These are phyloP conservation scores for Coccinonectria pachysandricola DNA, from an alignment of 2,329 filamentous ascomycete species.

Conservation along the genomic window DNA sequence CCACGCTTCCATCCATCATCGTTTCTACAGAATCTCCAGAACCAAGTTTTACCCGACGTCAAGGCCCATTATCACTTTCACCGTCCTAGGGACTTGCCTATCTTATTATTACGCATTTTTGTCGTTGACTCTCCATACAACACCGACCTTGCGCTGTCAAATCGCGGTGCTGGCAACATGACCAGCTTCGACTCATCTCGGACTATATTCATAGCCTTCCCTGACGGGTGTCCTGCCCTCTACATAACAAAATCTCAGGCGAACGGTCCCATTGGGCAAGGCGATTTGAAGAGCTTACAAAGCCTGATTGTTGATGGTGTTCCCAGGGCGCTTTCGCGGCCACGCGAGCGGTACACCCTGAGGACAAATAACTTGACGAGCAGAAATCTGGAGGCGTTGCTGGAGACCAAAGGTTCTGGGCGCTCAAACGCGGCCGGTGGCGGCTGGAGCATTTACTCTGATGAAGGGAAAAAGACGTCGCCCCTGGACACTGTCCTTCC, in stretches of 20 bases:
- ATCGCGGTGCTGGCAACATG: slow-evolving; percentile 20
- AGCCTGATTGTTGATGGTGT: slow-evolving; percentile 68
- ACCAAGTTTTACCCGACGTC: slow-evolving; percentile 63
- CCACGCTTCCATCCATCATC: slow-evolving; percentile 73
- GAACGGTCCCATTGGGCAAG: slow-evolving; percentile 28
- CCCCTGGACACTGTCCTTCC: slow-evolving; percentile 45
- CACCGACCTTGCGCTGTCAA: slow-evolving; percentile 38
- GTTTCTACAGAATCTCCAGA: slow-evolving; percentile 67
- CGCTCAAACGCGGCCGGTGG: slow-evolving; percentile 63
- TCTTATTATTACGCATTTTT: slow-evolving; percentile 69
- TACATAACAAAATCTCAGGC: slow-evolving; percentile 51
- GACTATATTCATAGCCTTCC: slow-evolving; percentile 73
- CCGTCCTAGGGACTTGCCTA: slow-evolving; percentile 55
- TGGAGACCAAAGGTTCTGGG: slow-evolving; percentile 58
- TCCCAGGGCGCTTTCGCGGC: slow-evolving; percentile 70
- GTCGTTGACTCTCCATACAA: slow-evolving; percentile 75
- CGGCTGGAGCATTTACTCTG: slow-evolving; percentile 70
- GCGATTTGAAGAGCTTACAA: slow-evolving; percentile 54
- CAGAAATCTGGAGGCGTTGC: slow-evolving; percentile 58
- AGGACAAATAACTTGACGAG: slow-evolving; percentile 58
- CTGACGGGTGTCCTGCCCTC: slow-evolving; percentile 66
- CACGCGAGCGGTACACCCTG: slow-evolving; percentile 61
- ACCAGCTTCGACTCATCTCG: slow-evolving; percentile 53
- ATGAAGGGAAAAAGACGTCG: slow-evolving; percentile 44
- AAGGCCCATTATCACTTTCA: slow-evolving; percentile 78